These are phyloP conservation scores for Claviceps sp. DNA, from an alignment of 2,329 filamentous ascomycete genomes.

Conservation along the genomic window DNA sequence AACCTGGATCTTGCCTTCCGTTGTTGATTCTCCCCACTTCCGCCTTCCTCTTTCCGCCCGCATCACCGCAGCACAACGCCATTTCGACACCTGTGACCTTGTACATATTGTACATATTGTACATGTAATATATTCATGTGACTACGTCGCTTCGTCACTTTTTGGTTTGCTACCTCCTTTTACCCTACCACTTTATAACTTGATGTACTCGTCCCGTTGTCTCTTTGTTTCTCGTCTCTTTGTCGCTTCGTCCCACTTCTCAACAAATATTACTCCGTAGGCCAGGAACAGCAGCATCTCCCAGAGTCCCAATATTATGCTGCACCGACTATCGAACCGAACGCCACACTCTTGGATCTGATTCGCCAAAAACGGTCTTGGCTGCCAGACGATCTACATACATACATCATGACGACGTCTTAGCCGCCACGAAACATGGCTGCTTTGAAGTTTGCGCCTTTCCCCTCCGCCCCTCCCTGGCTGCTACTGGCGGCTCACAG, in stretches of 20 bases:
- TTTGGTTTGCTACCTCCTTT: too few species aligned
- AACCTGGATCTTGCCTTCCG: neutral
- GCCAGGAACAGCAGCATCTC: too few species aligned
- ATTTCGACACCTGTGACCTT: neutral
- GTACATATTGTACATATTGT: too few species aligned
- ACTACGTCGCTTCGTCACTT: too few species aligned
- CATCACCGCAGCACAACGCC: neutral
- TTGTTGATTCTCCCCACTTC: neutral
- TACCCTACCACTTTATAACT: too few species aligned
- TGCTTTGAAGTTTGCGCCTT: neutral
- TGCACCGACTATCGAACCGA: too few species aligned
- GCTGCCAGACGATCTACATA: constrained; percentile 2
- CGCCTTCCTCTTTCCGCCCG: neutral
- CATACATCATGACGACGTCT: constrained; percentile 5
- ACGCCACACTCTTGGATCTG: neutral
- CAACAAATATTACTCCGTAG: too few species aligned
- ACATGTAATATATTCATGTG: too few species aligned
- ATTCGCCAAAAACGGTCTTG: neutral
- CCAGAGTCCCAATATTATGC: too few species aligned
- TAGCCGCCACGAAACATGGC: neutral
- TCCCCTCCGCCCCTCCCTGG: neutral
- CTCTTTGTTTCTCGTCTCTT: too few species aligned
- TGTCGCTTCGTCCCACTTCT: too few species aligned
- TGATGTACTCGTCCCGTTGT: too few species aligned
- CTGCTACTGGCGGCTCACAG: neutral